phyloP scores from a whole-genome alignment of 495 filamentous ascomycete species.

The Lepidopterella palustris region DNA sequence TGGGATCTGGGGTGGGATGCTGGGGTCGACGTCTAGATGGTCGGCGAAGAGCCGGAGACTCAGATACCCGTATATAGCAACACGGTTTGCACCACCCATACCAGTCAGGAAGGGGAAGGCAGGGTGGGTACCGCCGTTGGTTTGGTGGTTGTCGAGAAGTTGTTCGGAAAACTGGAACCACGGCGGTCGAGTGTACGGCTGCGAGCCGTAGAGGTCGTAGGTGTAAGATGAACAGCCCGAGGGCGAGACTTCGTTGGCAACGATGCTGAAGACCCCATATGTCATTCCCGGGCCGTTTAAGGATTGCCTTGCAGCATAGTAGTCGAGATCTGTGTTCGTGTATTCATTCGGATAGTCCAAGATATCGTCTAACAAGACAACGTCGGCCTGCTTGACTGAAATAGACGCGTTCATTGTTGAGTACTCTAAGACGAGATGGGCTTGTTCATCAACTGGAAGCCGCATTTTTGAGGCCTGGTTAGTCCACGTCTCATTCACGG shows the following conservation, averaged over 20 bases:
- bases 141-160: slow-evolving; percentile 54
- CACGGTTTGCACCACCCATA: slow-evolving; percentile 57
- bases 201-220: slow-evolving; percentile 51
- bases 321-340: slow-evolving; percentile 53
- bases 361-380: slow-evolving; percentile 55
- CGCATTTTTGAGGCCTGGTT: slow-evolving; percentile 33
- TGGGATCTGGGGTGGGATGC: slow-evolving; percentile 56
- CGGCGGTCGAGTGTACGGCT: slow-evolving; percentile 50
- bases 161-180: slow-evolving; percentile 65
- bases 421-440: slow-evolving; percentile 67
- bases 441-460: slow-evolving; percentile 32
- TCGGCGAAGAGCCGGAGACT: slow-evolving; percentile 51
- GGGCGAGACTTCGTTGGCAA: slow-evolving; percentile 51
- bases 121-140: slow-evolving; percentile 62
- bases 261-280: slow-evolving; percentile 58
- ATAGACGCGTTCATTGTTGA: slow-evolving; percentile 55
- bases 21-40: slow-evolving; percentile 52
- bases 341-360: slow-evolving; percentile 51
- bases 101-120: slow-evolving; percentile 64
- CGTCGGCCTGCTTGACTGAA: slow-evolving; percentile 59
- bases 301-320: slow-evolving; percentile 60
- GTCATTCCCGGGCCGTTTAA: slow-evolving; percentile 60
- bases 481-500: slow-evolving; percentile 39
- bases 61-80: slow-evolving; percentile 55
- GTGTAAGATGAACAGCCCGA: slow-evolving; percentile 59